Evolutionary conservation across 2,329 filamentous ascomycete genomes (phyloP).

Genomic region (Juglanconis sp.): DNA sequence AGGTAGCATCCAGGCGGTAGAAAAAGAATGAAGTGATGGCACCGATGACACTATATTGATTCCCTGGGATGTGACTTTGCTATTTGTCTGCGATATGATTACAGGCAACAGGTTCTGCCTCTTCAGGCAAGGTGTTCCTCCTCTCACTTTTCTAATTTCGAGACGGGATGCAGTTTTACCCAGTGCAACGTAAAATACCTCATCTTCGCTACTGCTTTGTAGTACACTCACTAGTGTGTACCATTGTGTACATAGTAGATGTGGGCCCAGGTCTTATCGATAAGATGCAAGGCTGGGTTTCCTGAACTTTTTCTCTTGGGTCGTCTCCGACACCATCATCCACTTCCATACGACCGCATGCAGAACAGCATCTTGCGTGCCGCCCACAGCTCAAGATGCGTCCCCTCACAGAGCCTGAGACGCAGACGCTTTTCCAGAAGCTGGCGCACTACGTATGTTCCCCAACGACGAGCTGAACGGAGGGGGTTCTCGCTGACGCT

Average conservation of each 20-base stretch:
- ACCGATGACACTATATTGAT: neutral
- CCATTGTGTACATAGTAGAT: too few relatives aligned
- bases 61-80: too few relatives aligned
- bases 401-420: conserved; percentile 75
- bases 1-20: conserved; percentile 11
- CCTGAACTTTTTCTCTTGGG: neutral
- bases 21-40: conserved; percentile 14
- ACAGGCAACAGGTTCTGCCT: too few relatives aligned
- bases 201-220: too few relatives aligned
- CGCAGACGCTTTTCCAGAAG: conserved; percentile 82
- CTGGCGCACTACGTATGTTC: conserved; percentile 71
- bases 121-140: too few relatives aligned
- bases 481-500: neutral
- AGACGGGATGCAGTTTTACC: too few relatives aligned
- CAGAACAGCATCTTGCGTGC: neutral
- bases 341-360: neutral
- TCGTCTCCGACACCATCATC: neutral
- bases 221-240: too few relatives aligned
- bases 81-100: neutral
- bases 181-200: too few relatives aligned
- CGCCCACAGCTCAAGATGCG: conserved; percentile 58
- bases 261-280: neutral
- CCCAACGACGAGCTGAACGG: neutral
- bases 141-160: too few relatives aligned
- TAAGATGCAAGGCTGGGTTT: neutral